Conservation (phyloP, 2,329 filamentous ascomycete genomes). For the Tolypocladium amazonense region DNA sequence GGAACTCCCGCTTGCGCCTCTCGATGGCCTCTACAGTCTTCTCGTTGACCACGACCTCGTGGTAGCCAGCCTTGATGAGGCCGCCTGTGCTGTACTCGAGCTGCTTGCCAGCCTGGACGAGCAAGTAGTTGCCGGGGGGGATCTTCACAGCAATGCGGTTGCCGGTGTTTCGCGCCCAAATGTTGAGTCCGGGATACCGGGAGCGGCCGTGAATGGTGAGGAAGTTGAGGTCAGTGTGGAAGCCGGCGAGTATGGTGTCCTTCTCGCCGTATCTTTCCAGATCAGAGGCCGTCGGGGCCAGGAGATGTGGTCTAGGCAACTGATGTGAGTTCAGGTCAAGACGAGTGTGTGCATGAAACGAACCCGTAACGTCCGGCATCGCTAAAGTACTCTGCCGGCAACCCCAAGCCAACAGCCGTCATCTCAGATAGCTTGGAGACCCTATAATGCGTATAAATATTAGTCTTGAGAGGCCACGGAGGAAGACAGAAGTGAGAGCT, state of each 20-base stretch:
- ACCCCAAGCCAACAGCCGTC: constrained; percentile 44
- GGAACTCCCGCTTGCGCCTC: constrained; percentile 26
- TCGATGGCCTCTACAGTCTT: constrained; percentile 37
- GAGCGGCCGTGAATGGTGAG: constrained; percentile 54
- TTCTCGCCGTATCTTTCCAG: constrained; percentile 39
- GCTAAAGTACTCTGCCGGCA: constrained; percentile 41
- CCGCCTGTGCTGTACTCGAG: constrained; percentile 51
- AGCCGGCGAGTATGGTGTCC: constrained; percentile 51
- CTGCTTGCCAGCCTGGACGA: constrained; percentile 54
- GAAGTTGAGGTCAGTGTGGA: constrained; percentile 56
- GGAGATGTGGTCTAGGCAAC: constrained; percentile 41
- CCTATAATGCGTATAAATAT: constrained; percentile 14
- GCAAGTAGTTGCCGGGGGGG: constrained; percentile 44
- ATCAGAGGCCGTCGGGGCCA: constrained; percentile 50
- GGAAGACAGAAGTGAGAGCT: background rate
- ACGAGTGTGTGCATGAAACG: constrained; percentile 2
- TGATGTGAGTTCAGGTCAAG: background rate
- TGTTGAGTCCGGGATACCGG: constrained; percentile 49
- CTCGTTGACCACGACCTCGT: constrained; percentile 50
- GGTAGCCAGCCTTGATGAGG: constrained; percentile 50
- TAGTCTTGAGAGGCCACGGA: background rate
- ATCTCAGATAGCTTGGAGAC: constrained; percentile 48
- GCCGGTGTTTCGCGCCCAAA: constrained; percentile 54
- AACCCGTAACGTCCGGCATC: constrained; percentile 46
- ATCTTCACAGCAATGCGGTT: constrained; percentile 48